Base-by-base conservation (phyloP, 176 grass and related monocot genomes). In the Cocos nucifera region DNA sequence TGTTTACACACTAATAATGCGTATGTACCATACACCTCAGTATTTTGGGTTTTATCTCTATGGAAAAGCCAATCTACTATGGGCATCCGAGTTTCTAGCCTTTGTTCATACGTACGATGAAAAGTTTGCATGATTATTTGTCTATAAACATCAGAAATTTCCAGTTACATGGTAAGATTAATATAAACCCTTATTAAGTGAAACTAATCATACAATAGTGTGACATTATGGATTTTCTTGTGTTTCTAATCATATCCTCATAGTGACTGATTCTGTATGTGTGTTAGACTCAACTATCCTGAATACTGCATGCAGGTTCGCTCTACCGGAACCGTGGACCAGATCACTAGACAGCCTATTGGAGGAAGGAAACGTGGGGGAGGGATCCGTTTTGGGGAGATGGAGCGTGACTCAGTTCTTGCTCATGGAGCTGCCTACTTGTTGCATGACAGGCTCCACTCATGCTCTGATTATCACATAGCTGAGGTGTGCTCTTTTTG, bases 301-400 rank as follows among this genome's bases (percentile, higher is more conserved):
- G n/a, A 6, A 15, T 65, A 32, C 69, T 62, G 6, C 53, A 3
- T 74, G 24, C 57, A 96, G 91, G 92, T 96, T 54, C 92, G 92
- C 64, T 85, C 83, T 4, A 90, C 83, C 48, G 92, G 92, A 56
- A 64, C 54, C 50, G 60, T 88, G 61, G 92, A 96, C 23, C 87
- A 88, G 77, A 80, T 90, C 59, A 96, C 92, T 15, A 81, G 59
- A 68, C 92, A 96, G 26, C 92, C 92, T 3, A 85, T 90, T 32
- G 92, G 92, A 85, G 92, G 92, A 77, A 88, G 92, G 70, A 96
- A 96, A 69, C 75, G 71, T 3, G 92, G 92, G 17, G 92, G 92
- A 49, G 92, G 92, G 15, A 96, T 96, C 59, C 92, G 92, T 21
- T 96, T 96, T 14, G 92, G 92, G 18, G 92, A 96, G 74, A 96